Evolutionary conservation across 2,329 filamentous ascomycete genomes (phyloP).

Genomic region (Mariannaea elegans): DNA sequence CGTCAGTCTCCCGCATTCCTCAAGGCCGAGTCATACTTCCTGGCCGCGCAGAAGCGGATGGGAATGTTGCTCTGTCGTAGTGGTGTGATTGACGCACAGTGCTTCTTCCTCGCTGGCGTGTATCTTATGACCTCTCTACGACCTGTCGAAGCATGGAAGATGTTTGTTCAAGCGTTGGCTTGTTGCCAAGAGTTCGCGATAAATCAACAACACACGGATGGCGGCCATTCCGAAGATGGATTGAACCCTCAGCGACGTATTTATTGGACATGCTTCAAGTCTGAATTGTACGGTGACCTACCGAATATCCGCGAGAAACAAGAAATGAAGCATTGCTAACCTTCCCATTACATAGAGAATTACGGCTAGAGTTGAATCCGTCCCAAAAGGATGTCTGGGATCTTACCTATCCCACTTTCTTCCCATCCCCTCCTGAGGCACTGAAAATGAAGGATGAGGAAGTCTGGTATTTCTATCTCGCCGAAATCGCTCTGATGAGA

Average conservation of each 20-base stretch:
- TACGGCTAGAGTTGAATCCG: slow-evolving; percentile 3
- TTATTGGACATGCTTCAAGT: slow-evolving; percentile 15
- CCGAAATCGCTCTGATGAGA: slow-evolving; percentile 6
- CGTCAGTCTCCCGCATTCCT: not conserved
- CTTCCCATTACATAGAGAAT: not conserved
- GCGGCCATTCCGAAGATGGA: not conserved
- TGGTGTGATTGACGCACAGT: slow-evolving; percentile 17
- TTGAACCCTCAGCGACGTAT: not conserved
- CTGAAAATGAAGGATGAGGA: slow-evolving; percentile 8
- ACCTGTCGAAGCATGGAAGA: slow-evolving; percentile 25
- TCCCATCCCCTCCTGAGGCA: not conserved
- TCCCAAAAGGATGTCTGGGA: slow-evolving; percentile 5
- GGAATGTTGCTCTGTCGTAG: slow-evolving; percentile 18
- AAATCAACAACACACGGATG: not conserved
- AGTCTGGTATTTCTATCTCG: slow-evolving; percentile 13
- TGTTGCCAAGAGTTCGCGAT: slow-evolving; percentile 16
- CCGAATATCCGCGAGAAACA: too few relatives aligned
- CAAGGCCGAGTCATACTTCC: slow-evolving; percentile 5
- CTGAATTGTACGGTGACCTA: slow-evolving; percentile 3
- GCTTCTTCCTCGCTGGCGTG: slow-evolving; percentile 27
- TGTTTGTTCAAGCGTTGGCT: slow-evolving; percentile 27
- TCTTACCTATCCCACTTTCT: slow-evolving; percentile 4
- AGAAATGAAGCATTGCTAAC: too few relatives aligned
- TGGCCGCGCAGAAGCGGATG: slow-evolving; percentile 21
- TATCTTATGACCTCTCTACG: slow-evolving; percentile 28